Conservation (phyloP, 2,329 filamentous ascomycete species). For the Karstenula rhodostoma region DNA sequence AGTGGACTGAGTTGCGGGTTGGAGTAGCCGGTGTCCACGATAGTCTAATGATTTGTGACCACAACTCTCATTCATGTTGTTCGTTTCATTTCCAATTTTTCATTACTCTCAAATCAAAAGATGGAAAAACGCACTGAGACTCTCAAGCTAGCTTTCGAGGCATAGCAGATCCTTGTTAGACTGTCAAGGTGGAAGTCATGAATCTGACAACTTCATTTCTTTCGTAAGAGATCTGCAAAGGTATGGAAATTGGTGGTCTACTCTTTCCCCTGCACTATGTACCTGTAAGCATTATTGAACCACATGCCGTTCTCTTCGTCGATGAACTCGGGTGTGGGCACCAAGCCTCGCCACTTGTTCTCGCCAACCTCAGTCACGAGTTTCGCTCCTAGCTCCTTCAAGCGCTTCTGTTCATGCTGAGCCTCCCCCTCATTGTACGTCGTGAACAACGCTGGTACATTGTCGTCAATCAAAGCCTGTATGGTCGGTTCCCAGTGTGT, state of each 20-base stretch:
- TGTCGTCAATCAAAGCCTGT: constrained; percentile 17
- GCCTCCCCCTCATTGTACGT: constrained; percentile 25
- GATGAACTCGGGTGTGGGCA: constrained; percentile 29
- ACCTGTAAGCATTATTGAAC: constrained; percentile 27
- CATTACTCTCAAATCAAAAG: no score
- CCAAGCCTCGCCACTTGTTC: constrained; percentile 28
- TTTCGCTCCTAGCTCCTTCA: constrained; percentile 17
- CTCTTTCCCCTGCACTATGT: constrained; percentile 22
- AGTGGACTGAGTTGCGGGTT: no score
- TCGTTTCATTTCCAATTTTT: no score
- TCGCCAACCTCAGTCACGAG: constrained; percentile 21
- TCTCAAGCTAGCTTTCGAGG: background rate
- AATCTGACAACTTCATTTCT: background rate
- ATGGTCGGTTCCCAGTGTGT: constrained; percentile 28
- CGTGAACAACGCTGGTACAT: constrained; percentile 26
- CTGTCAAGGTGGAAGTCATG: background rate
- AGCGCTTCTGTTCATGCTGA: constrained; percentile 19
- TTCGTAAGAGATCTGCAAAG: no score
- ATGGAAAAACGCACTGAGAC: no score
- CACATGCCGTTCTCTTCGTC: constrained; percentile 29
- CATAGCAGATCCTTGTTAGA: background rate
- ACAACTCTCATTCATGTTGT: no score
- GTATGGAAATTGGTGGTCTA: background rate
- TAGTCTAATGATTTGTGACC: no score
- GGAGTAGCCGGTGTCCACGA: no score